A percentile compares a stretch with the other conserved stretches of the same genome.
These are phyloP conservation scores for Diospyros lotus DNA, from an alignment of 148 eudicot species.

Conservation along the genomic window DNA sequence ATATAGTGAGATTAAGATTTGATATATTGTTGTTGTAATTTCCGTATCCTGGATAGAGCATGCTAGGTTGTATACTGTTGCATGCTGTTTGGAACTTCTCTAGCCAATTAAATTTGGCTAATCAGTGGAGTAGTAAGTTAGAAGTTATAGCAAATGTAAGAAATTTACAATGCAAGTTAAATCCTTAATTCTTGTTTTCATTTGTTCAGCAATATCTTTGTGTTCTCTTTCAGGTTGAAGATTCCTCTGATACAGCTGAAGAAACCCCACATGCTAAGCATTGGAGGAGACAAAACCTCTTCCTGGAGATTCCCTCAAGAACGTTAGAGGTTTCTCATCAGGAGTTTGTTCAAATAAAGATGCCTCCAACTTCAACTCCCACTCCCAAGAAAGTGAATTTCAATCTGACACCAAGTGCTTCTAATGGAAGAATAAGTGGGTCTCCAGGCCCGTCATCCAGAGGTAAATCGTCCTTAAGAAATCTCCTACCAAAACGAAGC, in stretches of 20 bases:
- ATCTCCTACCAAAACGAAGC: conserved; percentile 52
- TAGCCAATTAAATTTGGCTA: too few species aligned
- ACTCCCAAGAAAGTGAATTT: conserved; percentile 83
- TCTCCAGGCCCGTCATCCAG: conserved; percentile 54
- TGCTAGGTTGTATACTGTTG: neutral
- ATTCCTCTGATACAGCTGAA: conserved; percentile 24
- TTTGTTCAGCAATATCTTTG: neutral
- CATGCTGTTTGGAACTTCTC: too few species aligned
- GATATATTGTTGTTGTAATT: too few species aligned
- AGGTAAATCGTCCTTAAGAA: conserved; percentile 49
- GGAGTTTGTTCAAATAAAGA: conserved; percentile 58
- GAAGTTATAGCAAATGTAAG: neutral
- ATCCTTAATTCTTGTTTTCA: neutral
- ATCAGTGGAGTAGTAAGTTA: neutral
- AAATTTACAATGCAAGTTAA: neutral
- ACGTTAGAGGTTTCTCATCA: conserved; percentile 37
- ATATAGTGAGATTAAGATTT: too few species aligned
- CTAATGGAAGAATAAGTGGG: conserved; percentile 36
- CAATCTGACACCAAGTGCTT: conserved; percentile 45
- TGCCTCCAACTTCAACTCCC: conserved; percentile 38
- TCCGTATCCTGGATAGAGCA: too few species aligned
- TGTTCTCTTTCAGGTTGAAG: conserved; percentile 14
- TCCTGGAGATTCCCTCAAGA: conserved; percentile 67
- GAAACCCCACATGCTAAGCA: conserved; percentile 36
- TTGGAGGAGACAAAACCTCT: conserved; percentile 61